Evolutionary conservation across 345 rosid genomes (phyloP), one percentile per base, ranked within the genome.

Genomic region (Moricandia moricandioides): DNA sequence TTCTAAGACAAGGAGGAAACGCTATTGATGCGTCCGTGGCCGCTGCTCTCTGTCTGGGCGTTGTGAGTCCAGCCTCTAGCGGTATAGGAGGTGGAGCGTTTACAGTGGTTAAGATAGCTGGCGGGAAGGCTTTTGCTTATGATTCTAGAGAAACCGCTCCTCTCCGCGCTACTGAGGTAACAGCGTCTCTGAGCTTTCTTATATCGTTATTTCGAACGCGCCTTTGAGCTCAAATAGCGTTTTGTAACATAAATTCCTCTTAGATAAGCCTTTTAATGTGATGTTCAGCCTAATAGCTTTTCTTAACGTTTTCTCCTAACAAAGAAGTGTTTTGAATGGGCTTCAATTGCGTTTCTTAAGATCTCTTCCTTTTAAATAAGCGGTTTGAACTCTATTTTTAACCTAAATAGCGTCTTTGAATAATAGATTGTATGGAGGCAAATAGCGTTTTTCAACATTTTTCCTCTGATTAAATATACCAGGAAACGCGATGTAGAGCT

Each of bases 91-190:
- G 94, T 11, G 94, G 94, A 72, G 82, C 85, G 29, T 89, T 89
- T 54, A 82, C 82, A 79, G 21, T 89, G 4, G 58, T 86, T 34
- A 65, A 83, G 52, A 40, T 64, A 10, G 78, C 83, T 14, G 68
- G 49, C 69, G 89, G 86, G 21, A 70, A 73, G 21, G 61, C 76
- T 3, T 68, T 78, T 9, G 85, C 87, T 37, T 74, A 83, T 69
- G 88, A 87, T 68, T 86, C 85, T 82, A 86, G 90, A 77, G 94
- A 89, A 82, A 82, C 79, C 7, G 94, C 94, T 47, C 94, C 94
- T 5, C 40, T 74, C 40, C 30, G 12, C 4, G 91, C 94, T 65
- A 78, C 88, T 9, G 59, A 82, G 89, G 94, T 89, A 65, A 61
- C 6, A 21, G 0, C 17, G 40, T 37, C 11, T 35, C 30, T 62